Conservation (phyloP, 2,329 filamentous ascomycete genomes). For the Didymella keratinophila region DNA sequence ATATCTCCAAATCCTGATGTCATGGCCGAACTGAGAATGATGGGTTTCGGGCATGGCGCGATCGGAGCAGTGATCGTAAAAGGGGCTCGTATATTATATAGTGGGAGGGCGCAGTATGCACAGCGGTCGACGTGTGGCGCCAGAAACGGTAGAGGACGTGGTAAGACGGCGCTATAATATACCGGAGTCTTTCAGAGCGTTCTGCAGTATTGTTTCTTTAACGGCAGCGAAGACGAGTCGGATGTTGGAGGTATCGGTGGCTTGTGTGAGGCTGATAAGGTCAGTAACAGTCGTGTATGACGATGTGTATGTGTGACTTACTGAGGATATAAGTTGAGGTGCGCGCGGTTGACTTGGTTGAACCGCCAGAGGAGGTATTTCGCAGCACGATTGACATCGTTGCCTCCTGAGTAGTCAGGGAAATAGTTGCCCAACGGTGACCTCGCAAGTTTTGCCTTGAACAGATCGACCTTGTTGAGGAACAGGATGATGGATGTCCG, state of each 20-base stretch:
- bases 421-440: conserved; percentile 96
- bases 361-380: conserved; percentile 99
- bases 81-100: conserved; percentile 47
- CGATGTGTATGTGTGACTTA: conserved; percentile 32
- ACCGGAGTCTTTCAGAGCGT: conserved; percentile 96
- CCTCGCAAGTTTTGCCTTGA: conserved; percentile 89
- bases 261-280: conserved; percentile 84
- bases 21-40: conserved; percentile 40
- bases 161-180: conserved; percentile 67
- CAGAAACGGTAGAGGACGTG: conserved; percentile 12
- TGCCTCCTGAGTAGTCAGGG: conserved; percentile 95
- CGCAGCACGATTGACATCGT: conserved; percentile 96
- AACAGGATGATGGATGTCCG: conserved; percentile 98
- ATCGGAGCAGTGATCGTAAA: conserved; percentile 44
- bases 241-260: conserved; percentile 98
- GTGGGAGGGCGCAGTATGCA: conserved; percentile 40
- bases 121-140: conserved; percentile 39
- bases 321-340: conserved; percentile 97
- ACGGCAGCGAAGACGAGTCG: conserved; percentile 97
- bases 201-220: conserved; percentile 98
- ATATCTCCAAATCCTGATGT: conserved; percentile 46
- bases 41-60: conserved; percentile 41
- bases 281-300: conserved; percentile 33
- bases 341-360: conserved; percentile 96
- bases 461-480: conserved; percentile 98